Conservation (phyloP, 768 basidiomycete genomes). For the Agrocybe praecox region DNA sequence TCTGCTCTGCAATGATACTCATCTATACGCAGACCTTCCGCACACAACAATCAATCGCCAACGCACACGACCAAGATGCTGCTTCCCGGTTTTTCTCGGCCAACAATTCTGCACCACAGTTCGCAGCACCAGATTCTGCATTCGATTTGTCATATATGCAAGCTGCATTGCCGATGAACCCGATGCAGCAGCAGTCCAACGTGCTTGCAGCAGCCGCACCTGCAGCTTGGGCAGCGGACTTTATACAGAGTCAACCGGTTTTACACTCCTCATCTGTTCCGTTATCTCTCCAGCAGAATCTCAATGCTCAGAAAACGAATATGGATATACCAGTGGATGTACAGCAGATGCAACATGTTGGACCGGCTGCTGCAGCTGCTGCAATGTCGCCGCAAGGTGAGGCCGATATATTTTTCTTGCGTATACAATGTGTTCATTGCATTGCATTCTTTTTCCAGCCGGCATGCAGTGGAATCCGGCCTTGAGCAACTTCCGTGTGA, state of each 20-base stretch:
- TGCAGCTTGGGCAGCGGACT: slow-evolving; percentile 68
- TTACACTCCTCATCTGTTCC: slow-evolving; percentile 3
- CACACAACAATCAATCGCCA: slow-evolving; percentile 42
- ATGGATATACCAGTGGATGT: slow-evolving; percentile 17
- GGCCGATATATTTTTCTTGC: not conserved
- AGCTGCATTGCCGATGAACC: slow-evolving; percentile 42
- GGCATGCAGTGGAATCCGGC: slow-evolving; percentile 41
- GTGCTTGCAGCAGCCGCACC: slow-evolving; percentile 28
- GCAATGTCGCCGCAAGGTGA: slow-evolving; percentile 21
- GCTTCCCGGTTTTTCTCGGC: slow-evolving; percentile 62
- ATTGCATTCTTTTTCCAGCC: slow-evolving; percentile 22
- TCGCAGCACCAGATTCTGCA: slow-evolving; percentile 33
- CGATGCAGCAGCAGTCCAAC: slow-evolving; percentile 21
- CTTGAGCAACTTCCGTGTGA: slow-evolving; percentile 38
- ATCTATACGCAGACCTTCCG: slow-evolving; percentile 54
- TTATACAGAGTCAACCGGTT: slow-evolving; percentile 42
- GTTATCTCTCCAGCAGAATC: slow-evolving; percentile 15
- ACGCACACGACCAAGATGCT: slow-evolving; percentile 62
- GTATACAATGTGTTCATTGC: not conserved
- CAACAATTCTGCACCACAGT: slow-evolving; percentile 33
- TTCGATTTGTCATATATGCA: slow-evolving; percentile 67
- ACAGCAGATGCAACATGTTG: slow-evolving; percentile 4
- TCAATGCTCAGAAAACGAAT: slow-evolving; percentile 2
- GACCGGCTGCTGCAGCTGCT: not conserved
- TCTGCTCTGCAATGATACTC: slow-evolving; percentile 3